Base-by-base conservation (phyloP, 257 asterid genomes). In the Nicotiana obtusifolia region DNA sequence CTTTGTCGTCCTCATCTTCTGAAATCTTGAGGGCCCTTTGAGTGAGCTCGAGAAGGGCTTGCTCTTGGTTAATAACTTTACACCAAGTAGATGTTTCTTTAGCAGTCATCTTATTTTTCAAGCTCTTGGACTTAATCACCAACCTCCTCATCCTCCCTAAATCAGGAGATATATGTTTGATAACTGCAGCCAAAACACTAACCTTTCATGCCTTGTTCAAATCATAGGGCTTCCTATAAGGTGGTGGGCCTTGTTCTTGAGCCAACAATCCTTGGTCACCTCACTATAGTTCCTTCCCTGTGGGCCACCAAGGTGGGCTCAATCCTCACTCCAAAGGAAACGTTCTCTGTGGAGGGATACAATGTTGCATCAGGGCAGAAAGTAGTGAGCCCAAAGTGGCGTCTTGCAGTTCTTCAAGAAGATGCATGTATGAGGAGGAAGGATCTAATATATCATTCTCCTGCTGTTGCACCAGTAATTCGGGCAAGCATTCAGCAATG, bases 251-350 rank as follows among this genome's bases (percentile, higher is more conserved):
- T 24, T 91, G 88, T 14, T 89, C 87, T 3, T 31, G 73, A 6
- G 90, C 83, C 44, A n/a, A 4, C 5, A 41, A 41, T 8, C 93
- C 95, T 59, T 90, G 95, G n/a, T 86, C 87, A 7, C 91, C 92
- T 94, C 93, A 91, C 95, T 91, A 92, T 0, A 82, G 4, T 41
- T 92, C 95, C 8, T 81, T 20, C 80, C 97, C 95, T 0, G n/a
- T 85, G 0, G 93, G 93, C 92, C 93, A 90, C 93, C 93, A 90
- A 22, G 92, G 93, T 6, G 93, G 93, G 0, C 89, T 85, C 64
- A 84, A 14, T 2, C 93, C 91, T 82, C 86, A 89, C 81, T 89
- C 93, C 17, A 90, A 81, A 2, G 93, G 92, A 76, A 80, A 89
- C 62, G 84, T 86, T 59, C 93, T 37, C 84, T 90, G 91, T 3